Evolutionary conservation across 1,284 basidiomycete genomes (phyloP), one percentile per base, ranked within the genome.

Genomic region (Puccinia horiana): DNA sequence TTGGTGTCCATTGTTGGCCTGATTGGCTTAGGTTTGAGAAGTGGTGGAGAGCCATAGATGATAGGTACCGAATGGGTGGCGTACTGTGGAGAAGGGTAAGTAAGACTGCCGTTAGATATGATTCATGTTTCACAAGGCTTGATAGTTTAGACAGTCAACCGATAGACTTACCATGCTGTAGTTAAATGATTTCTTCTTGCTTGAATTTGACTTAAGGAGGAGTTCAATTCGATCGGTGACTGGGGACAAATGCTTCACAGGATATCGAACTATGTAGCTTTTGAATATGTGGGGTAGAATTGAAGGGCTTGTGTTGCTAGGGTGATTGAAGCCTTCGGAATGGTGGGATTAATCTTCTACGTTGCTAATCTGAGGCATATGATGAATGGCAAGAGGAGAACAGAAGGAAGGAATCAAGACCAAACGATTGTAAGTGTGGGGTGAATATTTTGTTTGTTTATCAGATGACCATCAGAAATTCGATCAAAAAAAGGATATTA

Each of bases 11-110:
- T 72, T 1, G 26, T 72, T 47, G 69, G 69, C 32, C 69, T 72
- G 49, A 72, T 72, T 32, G 69, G 69, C 42, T 49, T 72, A 1
- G 69, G 69, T 40, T 40, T 72, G 49, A 72, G 26, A 26, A 72
- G 42, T 49, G 69, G 69, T 23, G 69, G n/a, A n/a, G 44, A 49
- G 26, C 9, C 42, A 14, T 54, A 72, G 49, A 72, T 54, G 42
- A 70, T 44, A 11, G 49, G 42, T 18, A 72, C 44, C 20, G 42
- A 42, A 29, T 72, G 69, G 1, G 61, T 23, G 32, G 61, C 35
- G 35, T 40, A 3, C 35, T 65, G 35, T 23, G 29, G 29, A 3
- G 58, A 35, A 12, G 29, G 32, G 32, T 8, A 8, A 47, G 16
- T 18, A 61, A 29, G 6, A 56, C 54, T 56, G 54, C 23, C n/a